These are phyloP conservation scores for Arctium lappa DNA, from an alignment of 129 eudicot species.

Conservation along the genomic window DNA sequence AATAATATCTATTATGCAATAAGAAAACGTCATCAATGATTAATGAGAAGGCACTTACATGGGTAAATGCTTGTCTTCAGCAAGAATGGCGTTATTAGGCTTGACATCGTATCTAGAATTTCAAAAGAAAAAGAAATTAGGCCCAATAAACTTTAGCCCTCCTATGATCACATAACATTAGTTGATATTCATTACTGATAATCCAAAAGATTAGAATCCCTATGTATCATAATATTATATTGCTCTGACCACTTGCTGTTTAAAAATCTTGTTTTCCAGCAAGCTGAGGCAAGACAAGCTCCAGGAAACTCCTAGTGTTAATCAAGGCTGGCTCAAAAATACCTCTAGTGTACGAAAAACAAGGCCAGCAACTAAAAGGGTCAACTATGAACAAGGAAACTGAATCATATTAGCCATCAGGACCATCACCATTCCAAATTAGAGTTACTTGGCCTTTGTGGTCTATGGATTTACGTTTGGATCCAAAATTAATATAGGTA, in stretches of 20 bases:
- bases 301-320: not conserved
- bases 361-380: not conserved
- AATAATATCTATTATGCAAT: not conserved
- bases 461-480: not conserved
- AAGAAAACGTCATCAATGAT: not conserved
- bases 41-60: slow-evolving; percentile 50
- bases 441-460: not conserved
- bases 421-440: not conserved
- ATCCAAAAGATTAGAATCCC: not conserved
- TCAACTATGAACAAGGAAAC: not conserved
- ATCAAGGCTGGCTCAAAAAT: not conserved
- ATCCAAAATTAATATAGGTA: not conserved
- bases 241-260: not conserved
- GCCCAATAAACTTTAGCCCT: not conserved
- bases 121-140: not conserved
- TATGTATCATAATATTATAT: not conserved
- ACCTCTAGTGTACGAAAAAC: not conserved
- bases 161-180: not conserved
- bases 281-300: not conserved
- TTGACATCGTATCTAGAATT: slow-evolving; percentile 62
- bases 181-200: not conserved
- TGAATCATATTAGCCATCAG: not conserved
- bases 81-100: slow-evolving; percentile 84
- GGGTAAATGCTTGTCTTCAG: slow-evolving; percentile 92
- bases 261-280: not conserved